A percentile compares a stretch with the other conserved stretches of the same genome.
These are phyloP conservation scores for Colletotrichum chrysophilum DNA, from an alignment of 2,329 filamentous ascomycete species.

Conservation along the genomic window DNA sequence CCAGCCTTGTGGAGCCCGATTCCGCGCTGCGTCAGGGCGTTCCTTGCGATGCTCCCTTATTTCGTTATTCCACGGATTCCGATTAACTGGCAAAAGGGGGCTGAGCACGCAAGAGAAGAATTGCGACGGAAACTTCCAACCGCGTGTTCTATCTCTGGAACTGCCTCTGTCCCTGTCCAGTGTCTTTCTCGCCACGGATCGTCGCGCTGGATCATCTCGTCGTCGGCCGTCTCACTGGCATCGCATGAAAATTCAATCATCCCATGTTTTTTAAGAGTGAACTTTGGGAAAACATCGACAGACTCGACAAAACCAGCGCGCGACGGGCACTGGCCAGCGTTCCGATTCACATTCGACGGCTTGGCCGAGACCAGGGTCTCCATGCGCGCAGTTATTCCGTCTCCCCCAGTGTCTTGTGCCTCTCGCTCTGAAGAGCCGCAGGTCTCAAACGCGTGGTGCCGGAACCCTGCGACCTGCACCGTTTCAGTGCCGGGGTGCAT, in stretches of 20 bases:
- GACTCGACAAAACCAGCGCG: slow-evolving; percentile 6
- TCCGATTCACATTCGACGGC: slow-evolving; percentile 3
- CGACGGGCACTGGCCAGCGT: slow-evolving; percentile 10
- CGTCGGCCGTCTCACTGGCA: slow-evolving; percentile 2
- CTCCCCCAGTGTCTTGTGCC: not conserved
- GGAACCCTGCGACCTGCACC: slow-evolving; percentile 33
- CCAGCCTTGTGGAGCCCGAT: slow-evolving; percentile 12
- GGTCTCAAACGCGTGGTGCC: slow-evolving; percentile 35
- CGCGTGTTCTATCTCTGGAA: not conserved
- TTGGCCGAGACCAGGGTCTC: slow-evolving; percentile 10
- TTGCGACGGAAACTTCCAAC: not conserved
- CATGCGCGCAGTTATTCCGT: not conserved
- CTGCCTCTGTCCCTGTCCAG: not conserved
- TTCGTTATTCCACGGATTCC: not conserved
- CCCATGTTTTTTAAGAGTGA: not conserved
- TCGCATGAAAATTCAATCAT: slow-evolving; percentile 10
- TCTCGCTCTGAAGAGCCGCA: slow-evolving; percentile 25
- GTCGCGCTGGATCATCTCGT: slow-evolving; percentile 11
- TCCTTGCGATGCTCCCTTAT: slow-evolving; percentile 8
- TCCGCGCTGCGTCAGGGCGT: not conserved
- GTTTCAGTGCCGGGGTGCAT: slow-evolving; percentile 31
- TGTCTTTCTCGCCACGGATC: not conserved
- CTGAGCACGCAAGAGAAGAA: not conserved
- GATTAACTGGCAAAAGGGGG: not conserved
- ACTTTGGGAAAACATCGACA: not conserved